Base-by-base conservation (phyloP, 768 basidiomycete genomes). In the Chiua virens region DNA sequence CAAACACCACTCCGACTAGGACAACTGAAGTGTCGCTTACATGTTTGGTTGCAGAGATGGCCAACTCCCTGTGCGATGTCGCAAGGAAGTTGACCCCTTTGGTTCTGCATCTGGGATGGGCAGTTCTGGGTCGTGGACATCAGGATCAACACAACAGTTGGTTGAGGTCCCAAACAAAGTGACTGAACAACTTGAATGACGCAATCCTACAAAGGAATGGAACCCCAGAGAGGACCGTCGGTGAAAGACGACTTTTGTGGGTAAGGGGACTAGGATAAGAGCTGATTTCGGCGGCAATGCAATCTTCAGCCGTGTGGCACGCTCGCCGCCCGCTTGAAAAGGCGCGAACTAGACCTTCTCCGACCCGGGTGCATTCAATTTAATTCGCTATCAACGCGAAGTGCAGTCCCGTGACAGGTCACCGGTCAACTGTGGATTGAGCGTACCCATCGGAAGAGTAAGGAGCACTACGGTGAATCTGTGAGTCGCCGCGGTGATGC, bases 81-180 rank as follows among this genome's bases (percentile, higher is more conserved):
- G 21, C 60, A 69, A 35, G 66, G 63, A 7, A 2, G 8, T 25
- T 58, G 53, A 1, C 2, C 47, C 0, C 32, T 8, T 30, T 57
- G 51, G 41, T 40, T 67, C 5, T 20, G 11, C 59, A 57, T 57
- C 53, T 38, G 42, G 8, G 10, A 7, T 0, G 39, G 11, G 35
- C 66, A 66, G 23, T 47, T 56, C 15, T 22, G 8, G 22, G 47
- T 46, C 13, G 56, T 18, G 36, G 46, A 20, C 58, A 61, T 63
- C 6, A 42, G 42, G 8, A 38, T 28, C 4, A 4, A 49, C 28
- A 6, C 6, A 4, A 36, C 22, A 13, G 20, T 35, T 17, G 22
- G 34, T 7, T 2, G 15, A 20, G 10, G 23, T 27, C 8, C 38
- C 21, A 25, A 30, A 21, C 0, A 23, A 28, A 36, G 23, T 3